Conservation (phyloP, 306 rosid genomes). For the Cucurbita maxima region DNA sequence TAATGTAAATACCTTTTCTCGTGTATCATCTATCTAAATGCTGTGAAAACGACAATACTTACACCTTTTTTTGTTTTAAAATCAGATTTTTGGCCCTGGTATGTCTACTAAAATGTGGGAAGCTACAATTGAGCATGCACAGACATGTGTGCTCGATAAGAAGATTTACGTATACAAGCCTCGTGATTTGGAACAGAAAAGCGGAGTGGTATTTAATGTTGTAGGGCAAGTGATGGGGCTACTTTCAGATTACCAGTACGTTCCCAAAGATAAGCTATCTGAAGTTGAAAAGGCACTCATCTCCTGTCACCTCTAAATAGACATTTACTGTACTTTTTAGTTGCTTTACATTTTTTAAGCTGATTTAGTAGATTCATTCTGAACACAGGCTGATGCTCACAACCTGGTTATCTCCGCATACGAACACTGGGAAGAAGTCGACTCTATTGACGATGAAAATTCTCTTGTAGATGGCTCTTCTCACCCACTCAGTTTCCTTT, state of each 20-base stretch:
- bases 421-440: constrained; percentile 35
- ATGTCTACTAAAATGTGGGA: constrained; percentile 99
- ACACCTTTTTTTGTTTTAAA: constrained; percentile 5
- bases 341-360: background rate
- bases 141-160: constrained; percentile 55
- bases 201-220: constrained; percentile 70
- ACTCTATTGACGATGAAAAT: constrained; percentile 48
- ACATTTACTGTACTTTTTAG: constrained; percentile 2
- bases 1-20: constrained; percentile 29
- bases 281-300: constrained; percentile 68
- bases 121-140: constrained; percentile 82
- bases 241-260: constrained; percentile 47
- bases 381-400: constrained; percentile 56
- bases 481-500: constrained; percentile 21
- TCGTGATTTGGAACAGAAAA: constrained; percentile 33
- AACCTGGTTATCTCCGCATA: constrained; percentile 47
- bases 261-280: constrained; percentile 53
- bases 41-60: background rate
- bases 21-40: background rate
- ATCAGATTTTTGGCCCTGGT: constrained; percentile 86
- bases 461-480: constrained; percentile 36
- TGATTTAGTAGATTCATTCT: constrained; percentile 11
- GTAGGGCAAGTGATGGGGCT: constrained; percentile 77
- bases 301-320: constrained; percentile 11
- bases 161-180: constrained; percentile 33